phyloP scores from a whole-genome alignment of 345 rosid genomes.

The Carallia brachiata region DNA sequence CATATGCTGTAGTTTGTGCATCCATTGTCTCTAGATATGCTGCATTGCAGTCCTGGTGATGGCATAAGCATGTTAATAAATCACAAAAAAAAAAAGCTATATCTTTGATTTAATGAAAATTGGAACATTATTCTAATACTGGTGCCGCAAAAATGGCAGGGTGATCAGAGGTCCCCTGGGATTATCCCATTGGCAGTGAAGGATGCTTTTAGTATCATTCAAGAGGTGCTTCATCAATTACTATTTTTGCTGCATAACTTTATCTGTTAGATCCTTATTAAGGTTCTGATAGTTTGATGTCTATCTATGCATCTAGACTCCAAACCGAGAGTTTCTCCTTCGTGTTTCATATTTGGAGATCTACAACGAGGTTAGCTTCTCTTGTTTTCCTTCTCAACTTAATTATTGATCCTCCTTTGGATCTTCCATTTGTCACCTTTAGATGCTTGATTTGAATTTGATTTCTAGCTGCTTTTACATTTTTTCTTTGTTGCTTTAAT shows the following conservation, averaged over 20 bases:
- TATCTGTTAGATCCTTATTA: constrained; percentile 12
- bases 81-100: neutral
- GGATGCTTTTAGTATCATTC: constrained; percentile 95
- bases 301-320: constrained; percentile 54
- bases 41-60: neutral
- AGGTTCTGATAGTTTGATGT: constrained; percentile 17
- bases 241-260: neutral
- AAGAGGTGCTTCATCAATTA: constrained; percentile 65
- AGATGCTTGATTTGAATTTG: constrained; percentile 15
- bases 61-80: neutral
- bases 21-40: neutral
- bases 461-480: constrained; percentile 10
- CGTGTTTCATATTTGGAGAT: constrained; percentile 98
- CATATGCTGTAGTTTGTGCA: neutral
- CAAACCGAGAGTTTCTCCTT: constrained; percentile 88
- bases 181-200: constrained; percentile 94
- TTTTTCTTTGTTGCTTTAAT: neutral
- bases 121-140: constrained; percentile 9
- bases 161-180: constrained; percentile 99
- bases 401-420: constrained; percentile 1
- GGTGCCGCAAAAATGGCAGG: constrained; percentile 51
- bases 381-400: constrained; percentile 2
- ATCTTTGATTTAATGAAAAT: constrained; percentile 6
- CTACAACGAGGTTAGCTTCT: constrained; percentile 81
- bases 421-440: constrained; percentile 11